Evolutionary conservation across 495 filamentous ascomycete species (phyloP), one percentile per base, ranked within the genome.

Genomic region (Aspergillus nanangensis): DNA sequence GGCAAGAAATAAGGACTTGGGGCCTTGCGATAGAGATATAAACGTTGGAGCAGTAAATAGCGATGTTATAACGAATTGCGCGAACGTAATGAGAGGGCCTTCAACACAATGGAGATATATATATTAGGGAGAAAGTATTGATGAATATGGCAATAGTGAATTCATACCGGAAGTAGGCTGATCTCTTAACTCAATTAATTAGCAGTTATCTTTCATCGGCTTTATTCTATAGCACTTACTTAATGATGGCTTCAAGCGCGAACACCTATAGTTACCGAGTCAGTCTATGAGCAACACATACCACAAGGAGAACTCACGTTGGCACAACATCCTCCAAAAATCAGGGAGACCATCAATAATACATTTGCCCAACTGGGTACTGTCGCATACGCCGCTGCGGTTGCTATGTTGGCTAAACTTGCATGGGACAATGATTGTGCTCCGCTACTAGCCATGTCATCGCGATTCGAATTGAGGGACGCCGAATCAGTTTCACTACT

Each of bases 321-420:
- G 23, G 90, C 90, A 74, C 93, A 99, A 61, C 93, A 99, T 27
- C 93, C 93, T 31, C 94, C 93, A 61, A 98, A 96, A 38, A 98
- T 98, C 45, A 96, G 73, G 18, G 75, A 80, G n/a, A 89, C 70
- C 74, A 95, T 93, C 50, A 83, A 74, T 22, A 77, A 67, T 34
- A 84, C 72, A 45, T 77, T 78, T 7, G 87, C 67, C 83, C 83
- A 84, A 55, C 76, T 76, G 17, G 85, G 82, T 42, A 90, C 70
- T 13, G 78, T 78, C 11, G 69, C 53, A 44, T 78, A 71, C 0
- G 67, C 65, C 4, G 69, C 60, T 0, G 69, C 72, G 17, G 62
- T 48, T 19, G 52, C 51, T 45, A 61, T 41, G 34, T 53, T 57
- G 21, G 64, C 43, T 32, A 68, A 25, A 5, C 53, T 47, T 9